Conservation (phyloP, 2,329 filamentous ascomycete species). For the Fusarium hainanense region DNA sequence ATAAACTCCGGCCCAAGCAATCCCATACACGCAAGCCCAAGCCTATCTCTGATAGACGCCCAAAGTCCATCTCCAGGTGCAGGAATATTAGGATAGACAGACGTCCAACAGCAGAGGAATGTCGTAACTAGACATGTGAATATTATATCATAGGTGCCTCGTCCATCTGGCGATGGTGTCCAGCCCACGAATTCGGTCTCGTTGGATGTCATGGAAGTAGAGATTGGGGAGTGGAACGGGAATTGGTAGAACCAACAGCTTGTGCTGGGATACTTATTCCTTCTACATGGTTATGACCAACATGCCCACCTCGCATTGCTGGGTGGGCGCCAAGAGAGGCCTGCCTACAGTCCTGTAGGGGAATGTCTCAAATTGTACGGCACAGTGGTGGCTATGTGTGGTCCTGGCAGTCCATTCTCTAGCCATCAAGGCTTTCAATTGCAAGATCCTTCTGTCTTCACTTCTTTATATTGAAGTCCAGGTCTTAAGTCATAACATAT, state of each 20-base stretch:
- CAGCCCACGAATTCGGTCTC: conserved; percentile 16
- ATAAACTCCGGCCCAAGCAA: conserved; percentile 21
- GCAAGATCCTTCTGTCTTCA: neutral
- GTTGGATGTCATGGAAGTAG: neutral
- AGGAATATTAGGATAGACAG: conserved; percentile 22
- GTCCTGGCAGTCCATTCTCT: neutral
- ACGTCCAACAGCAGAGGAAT: conserved; percentile 26
- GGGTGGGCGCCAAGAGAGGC: neutral
- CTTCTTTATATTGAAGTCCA: neutral
- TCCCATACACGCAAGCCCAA: conserved; percentile 17
- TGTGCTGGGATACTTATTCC: neutral
- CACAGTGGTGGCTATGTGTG: neutral
- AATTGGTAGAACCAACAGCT: neutral
- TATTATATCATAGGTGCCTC: conserved; percentile 28
- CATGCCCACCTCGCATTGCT: neutral
- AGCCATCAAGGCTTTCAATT: neutral
- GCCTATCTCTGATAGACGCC: conserved; percentile 9
- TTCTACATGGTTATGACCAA: neutral
- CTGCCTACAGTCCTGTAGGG: neutral
- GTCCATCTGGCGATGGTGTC: conserved; percentile 18
- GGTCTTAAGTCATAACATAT: neutral
- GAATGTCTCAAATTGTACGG: neutral
- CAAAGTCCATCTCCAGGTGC: neutral
- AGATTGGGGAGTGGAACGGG: neutral
- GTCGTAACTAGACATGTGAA: conserved; percentile 19